These are phyloP conservation scores for Letharia columbiana DNA, from an alignment of 495 filamentous ascomycete genomes.

Conservation along the genomic window DNA sequence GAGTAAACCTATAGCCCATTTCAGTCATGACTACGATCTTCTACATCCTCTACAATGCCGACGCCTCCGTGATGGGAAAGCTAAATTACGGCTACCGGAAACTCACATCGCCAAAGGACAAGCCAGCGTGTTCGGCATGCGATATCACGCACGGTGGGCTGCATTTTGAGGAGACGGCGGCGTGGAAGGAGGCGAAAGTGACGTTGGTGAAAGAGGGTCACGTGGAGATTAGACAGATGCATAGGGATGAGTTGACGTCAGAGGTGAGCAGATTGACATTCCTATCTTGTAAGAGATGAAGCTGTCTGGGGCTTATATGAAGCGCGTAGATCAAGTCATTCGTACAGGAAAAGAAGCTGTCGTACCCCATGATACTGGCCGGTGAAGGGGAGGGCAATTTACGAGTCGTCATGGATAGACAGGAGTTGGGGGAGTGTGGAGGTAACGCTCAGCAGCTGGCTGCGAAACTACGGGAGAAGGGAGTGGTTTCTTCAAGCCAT, in stretches of 20 bases:
- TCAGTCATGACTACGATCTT: constrained; percentile 3
- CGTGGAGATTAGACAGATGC: constrained; percentile 22
- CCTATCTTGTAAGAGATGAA: no score
- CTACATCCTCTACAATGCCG: constrained; percentile 33
- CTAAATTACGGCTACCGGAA: constrained; percentile 29
- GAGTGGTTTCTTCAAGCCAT: no score
- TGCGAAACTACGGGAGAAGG: no score
- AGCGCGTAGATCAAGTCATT: no score
- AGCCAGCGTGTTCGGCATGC: constrained; percentile 29
- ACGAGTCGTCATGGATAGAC: no score
- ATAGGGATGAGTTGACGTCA: constrained; percentile 20
- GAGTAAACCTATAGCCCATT: no score
- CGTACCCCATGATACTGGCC: no score
- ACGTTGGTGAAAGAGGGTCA: constrained; percentile 5
- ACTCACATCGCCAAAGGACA: constrained; percentile 19
- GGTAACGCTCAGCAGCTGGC: no score
- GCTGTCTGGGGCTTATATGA: no score
- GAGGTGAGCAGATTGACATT: constrained; percentile 11
- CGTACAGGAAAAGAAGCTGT: no score
- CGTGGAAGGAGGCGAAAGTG: constrained; percentile 25
- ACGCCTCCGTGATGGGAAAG: constrained; percentile 28
- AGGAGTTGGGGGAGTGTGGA: no score
- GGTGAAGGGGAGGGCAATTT: no score
- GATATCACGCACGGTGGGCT: constrained; percentile 31
- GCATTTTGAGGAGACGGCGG: constrained; percentile 24